phyloP scores from a whole-genome alignment of 805 yeast genomes.

The Wickerhamiella bombiphila region DNA sequence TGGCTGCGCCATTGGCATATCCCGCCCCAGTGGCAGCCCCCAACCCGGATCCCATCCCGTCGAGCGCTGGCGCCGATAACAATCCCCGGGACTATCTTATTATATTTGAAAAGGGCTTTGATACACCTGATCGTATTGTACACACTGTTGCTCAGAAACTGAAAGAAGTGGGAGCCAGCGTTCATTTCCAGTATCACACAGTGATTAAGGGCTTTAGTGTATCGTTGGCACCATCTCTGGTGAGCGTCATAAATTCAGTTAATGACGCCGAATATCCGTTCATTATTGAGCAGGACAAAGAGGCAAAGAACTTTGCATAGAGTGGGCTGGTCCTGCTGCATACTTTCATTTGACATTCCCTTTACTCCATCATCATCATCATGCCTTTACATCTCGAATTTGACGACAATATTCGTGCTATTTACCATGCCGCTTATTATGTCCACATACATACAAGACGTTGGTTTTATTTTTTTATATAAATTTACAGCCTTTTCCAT shows the following conservation, averaged over 20 bases:
- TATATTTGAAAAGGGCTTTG: constrained; percentile 20
- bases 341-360: too few species aligned
- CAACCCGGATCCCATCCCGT: neutral
- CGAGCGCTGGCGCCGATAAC: neutral
- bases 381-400: too few species aligned
- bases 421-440: too few species aligned
- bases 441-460: too few species aligned
- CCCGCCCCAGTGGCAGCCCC: neutral
- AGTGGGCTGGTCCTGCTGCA: too few species aligned
- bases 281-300: constrained; percentile 32
- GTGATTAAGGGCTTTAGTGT: constrained; percentile 36
- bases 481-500: too few species aligned
- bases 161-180: constrained; percentile 29
- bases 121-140: constrained; percentile 23
- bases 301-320: constrained; percentile 19
- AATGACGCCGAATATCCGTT: constrained; percentile 26
- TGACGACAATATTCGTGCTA: too few species aligned
- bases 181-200: constrained; percentile 34
- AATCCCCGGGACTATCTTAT: constrained; percentile 16
- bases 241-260: constrained; percentile 22
- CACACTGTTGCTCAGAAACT: constrained; percentile 25
- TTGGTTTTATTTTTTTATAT: too few species aligned
- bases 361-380: too few species aligned
- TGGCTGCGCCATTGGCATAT: neutral
- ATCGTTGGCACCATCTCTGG: constrained; percentile 7